Base-by-base conservation (phyloP, 345 rosid species). In the Eucalyptus polyanthemos region DNA sequence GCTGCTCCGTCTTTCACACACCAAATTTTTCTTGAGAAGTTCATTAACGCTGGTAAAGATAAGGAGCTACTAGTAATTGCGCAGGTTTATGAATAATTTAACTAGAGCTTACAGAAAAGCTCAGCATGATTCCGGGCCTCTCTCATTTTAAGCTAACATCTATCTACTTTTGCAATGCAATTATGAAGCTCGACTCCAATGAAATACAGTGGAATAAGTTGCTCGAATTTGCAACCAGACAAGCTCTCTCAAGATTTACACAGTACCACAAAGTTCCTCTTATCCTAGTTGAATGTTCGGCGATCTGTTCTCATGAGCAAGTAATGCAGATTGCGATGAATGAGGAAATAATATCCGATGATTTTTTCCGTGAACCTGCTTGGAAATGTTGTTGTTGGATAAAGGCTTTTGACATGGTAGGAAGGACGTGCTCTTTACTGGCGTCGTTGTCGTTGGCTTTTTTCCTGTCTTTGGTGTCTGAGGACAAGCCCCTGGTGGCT, bases 261-360 rank as follows among this genome's bases (percentile, higher is more conserved):
- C 29, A 50, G 45, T 51, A 34, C 29, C 49, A 60, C n/a, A 29
- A 37, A 42, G 50, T 47, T 24, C 45, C 85, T 16, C 21, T 89
- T 50, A 80, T 58, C 40, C 87, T 44, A 58, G 87, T 85, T 87
- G 95, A 89, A 95, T 91, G 88, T 92, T 93, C 4, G 95, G 94
- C 62, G 93, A 92, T 45, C 89, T 91, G 85, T 92, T 95, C 92
- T 91, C 95, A 42, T 89, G 40, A 88, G 69, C 56, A 83, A 47
- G 76, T 56, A 40, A 44, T 76, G 85, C 47, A 40, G 85, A 40
- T 76, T 21, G 85, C 3, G 47, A 54, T 87, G 88, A 27, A 37
- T 50, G 16, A 17, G 88, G 88, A 53, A 86, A 86, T 51, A 58
- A 19, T 42, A 62, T 83, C 34, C 69, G 88, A 11, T 76, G 80